Conservation (phyloP, 2,329 filamentous ascomycete genomes). For the Aspergillus brunneoviolaceus region DNA sequence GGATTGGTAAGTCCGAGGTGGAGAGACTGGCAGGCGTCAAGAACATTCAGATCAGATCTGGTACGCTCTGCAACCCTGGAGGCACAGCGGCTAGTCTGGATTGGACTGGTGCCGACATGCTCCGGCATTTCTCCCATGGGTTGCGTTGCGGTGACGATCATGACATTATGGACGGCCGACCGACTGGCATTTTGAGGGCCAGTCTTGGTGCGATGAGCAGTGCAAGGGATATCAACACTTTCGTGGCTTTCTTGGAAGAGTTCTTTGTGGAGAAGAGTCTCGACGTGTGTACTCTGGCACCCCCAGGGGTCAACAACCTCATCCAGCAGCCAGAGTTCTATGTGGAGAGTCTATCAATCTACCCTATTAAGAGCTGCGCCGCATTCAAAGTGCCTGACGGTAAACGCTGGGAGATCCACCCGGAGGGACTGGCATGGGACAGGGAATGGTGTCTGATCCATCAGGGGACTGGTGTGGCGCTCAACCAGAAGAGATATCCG, state of each 20-base stretch:
- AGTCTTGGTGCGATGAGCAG: slow-evolving; percentile 93
- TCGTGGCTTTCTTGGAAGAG: slow-evolving; percentile 70
- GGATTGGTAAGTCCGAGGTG: slow-evolving; percentile 79
- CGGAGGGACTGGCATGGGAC: slow-evolving; percentile 89
- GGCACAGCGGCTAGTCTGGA: slow-evolving; percentile 73
- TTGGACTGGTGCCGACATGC: slow-evolving; percentile 78
- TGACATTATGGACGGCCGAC: slow-evolving; percentile 79
- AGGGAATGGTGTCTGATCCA: slow-evolving; percentile 95
- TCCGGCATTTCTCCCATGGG: slow-evolving; percentile 78
- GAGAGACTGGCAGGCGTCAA: slow-evolving; percentile 81
- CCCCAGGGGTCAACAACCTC: slow-evolving; percentile 13
- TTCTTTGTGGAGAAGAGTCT: slow-evolving; percentile 56
- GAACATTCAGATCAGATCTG: slow-evolving; percentile 80
- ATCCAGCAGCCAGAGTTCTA: slow-evolving; percentile 38
- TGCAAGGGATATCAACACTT: slow-evolving; percentile 67
- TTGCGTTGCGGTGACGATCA: slow-evolving; percentile 80
- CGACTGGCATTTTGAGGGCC: slow-evolving; percentile 80
- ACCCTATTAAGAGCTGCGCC: slow-evolving; percentile 92
- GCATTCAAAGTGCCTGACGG: slow-evolving; percentile 68
- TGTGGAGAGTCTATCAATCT: slow-evolving; percentile 70
- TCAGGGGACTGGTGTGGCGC: slow-evolving; percentile 74
- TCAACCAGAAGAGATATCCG: slow-evolving; percentile 87
- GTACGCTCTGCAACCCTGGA: slow-evolving; percentile 88
- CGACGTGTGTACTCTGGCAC: slow-evolving; percentile 17
- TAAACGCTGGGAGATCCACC: slow-evolving; percentile 70